Percentiles rank a stretch among this genome's conserved stretches.
Evolutionary conservation across 352 stramenopile genomes (phyloP).

Genomic region (Phytophthora sp.): DNA sequence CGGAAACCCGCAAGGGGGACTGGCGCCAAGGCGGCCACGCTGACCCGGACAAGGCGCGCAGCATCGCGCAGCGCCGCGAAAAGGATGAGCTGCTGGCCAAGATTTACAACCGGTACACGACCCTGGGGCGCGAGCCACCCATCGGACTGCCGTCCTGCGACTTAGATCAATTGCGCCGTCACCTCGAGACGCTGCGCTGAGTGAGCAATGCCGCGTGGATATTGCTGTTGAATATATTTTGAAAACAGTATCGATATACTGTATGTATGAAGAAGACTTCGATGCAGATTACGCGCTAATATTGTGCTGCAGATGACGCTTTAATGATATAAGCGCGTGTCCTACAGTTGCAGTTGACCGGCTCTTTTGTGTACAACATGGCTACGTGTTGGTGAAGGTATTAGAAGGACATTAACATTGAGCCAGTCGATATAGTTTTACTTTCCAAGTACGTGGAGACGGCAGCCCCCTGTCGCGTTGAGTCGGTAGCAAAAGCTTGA

Average conservation of each 20-base stretch:
- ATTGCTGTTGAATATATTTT: slow-evolving; percentile 24
- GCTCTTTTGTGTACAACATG: slow-evolving; percentile 3
- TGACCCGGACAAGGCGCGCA: slow-evolving; percentile 72
- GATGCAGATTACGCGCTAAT: slow-evolving; percentile 3
- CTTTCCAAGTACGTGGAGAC: too few species aligned
- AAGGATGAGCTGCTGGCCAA: slow-evolving; percentile 88
- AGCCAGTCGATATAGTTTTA: too few species aligned
- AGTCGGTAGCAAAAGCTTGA: too few species aligned
- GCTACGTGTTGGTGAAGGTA: too few species aligned
- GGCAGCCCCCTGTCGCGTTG: too few species aligned
- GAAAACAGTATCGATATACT: too few species aligned
- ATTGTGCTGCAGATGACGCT: not conserved
- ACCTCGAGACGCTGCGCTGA: slow-evolving; percentile 74
- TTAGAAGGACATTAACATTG: too few species aligned
- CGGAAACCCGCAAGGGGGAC: slow-evolving; percentile 66
- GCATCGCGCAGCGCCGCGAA: slow-evolving; percentile 66
- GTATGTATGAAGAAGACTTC: slow-evolving; percentile 3
- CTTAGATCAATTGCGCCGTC: slow-evolving; percentile 73
- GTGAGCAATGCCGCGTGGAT: not conserved
- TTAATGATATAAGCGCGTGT: too few species aligned
- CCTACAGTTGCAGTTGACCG: slow-evolving; percentile 6
- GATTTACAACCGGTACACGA: slow-evolving; percentile 83
- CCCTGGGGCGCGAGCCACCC: slow-evolving; percentile 73
- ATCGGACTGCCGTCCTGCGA: slow-evolving; percentile 85
- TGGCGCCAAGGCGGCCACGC: slow-evolving; percentile 77